Base-by-base conservation (phyloP, 1,139 yeast genomes). In the Yarrowia galli region DNA sequence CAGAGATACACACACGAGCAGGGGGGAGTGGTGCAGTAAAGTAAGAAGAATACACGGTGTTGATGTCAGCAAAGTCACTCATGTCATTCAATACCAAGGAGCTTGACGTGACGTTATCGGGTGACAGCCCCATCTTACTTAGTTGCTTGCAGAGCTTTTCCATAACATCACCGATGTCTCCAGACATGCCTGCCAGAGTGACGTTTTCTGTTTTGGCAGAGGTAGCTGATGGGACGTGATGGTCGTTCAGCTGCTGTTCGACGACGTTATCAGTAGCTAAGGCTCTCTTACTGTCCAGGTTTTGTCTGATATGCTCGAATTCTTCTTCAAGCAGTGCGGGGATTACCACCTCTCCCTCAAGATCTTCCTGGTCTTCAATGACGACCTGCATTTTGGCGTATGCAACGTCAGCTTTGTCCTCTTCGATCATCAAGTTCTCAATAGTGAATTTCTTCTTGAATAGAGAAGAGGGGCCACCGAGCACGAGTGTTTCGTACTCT, bases 401-500 rank as follows among this genome's bases (percentile, higher is more conserved):
- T 2, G 48, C 64, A 15, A 58, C 64, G 16, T 58, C 64, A 2
- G 64, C 64, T 16, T 58, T 58, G 32, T 58, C 64, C 18, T 58
- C 64, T 28, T 58, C 51, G 15, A 58, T 58, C 3, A 4, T 3
- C 13, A 58, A 3, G 15, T 43, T 43, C 28, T 43, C 32, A 7
- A 58, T 32, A 5, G 51, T 20, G 2, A 58, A 32, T 20, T 43
- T 58, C 42, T 58, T 58, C 10, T 32, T 43, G 51, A 58, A 58
- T 70, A 91, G 87, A n/a, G 54, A 36, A 13, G 54, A 46, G 0
- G 97, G 96, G 2, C 96, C 91, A 77, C 95, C 98, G 38, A 95
- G 81, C 2, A 95, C 98, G 72, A 93, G 80, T 0, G 97, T 89
- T 76, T 95, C 99, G 76, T 92, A 95, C 77, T 95, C 99, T 0